Conservation (phyloP, 169 alveolate genomes). For the Eimeria necatrix region DNA sequence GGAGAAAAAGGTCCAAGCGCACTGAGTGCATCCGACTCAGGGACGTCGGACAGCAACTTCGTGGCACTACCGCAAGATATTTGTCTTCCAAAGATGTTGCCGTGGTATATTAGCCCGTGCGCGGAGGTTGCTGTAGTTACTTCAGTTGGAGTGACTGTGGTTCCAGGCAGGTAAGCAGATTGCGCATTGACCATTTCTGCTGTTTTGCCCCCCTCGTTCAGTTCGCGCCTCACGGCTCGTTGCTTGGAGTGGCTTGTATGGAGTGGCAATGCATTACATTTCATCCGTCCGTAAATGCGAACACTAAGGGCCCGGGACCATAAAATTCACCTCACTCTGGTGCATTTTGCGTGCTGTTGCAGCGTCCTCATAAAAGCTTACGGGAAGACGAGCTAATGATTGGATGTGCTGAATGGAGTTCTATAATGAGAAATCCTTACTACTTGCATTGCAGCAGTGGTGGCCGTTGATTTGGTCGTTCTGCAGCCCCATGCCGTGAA, state of each 20-base stretch:
- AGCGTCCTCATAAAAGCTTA: conserved; percentile 12
- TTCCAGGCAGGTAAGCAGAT: conserved; percentile 31
- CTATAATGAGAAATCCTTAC: too few relatives aligned
- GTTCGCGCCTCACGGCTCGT: not conserved
- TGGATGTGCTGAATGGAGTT: not conserved
- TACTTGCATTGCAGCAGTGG: too few relatives aligned
- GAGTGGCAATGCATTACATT: not conserved
- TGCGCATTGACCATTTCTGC: not conserved
- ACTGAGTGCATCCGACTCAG: not conserved
- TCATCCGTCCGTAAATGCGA: not conserved
- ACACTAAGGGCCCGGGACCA: too few relatives aligned
- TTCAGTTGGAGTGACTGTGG: not conserved
- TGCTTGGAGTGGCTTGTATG: too few relatives aligned
- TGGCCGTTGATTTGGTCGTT: too few relatives aligned
- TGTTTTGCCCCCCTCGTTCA: not conserved
- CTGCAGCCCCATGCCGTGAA: too few relatives aligned
- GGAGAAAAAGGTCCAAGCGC: not conserved
- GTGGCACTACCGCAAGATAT: not conserved
- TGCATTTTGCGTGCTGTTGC: conserved; percentile 12
- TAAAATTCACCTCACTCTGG: not conserved
- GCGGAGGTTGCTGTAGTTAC: not conserved
- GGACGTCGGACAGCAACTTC: not conserved
- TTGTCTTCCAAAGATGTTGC: conserved; percentile 15
- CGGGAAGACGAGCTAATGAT: not conserved
- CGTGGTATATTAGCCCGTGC: conserved; percentile 24